Evolutionary conservation across 768 basidiomycete species (phyloP), one percentile per base, ranked within the genome.

Genomic region (Suillus tomentosus): DNA sequence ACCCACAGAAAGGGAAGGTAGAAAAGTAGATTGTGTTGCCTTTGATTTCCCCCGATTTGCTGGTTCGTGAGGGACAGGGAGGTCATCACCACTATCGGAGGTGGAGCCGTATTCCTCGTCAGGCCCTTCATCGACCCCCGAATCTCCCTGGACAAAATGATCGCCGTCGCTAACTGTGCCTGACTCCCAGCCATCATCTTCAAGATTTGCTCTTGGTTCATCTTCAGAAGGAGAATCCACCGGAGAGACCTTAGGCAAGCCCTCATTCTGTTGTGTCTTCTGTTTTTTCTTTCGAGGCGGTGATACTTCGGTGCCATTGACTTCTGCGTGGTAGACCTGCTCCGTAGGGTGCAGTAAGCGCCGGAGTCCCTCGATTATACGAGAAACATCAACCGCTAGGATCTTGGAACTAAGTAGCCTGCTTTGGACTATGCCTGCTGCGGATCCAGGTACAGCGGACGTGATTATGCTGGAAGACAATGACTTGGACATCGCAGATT

Each of bases 1-100:
- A 2, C 96, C 96, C 14, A 91, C 87, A 0, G 93, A 84, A 31
- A 99, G 85, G 3, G 93, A 91, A 31, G 97, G 96, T 2, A 99
- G 82, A 79, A 98, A 99, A 1, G 87, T 83, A 62, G 89, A 83
- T 68, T 81, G 70, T 15, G 50, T 62, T 13, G 66, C 39, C 17
- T 72, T 70, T 22, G 48, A 47, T 55, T 47, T 51, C n/a, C 62
- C 27, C 54, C 62, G 24, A 62, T 50, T 57, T 14, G 62, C 19
- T 70, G 70, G 56, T 53, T 63, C 36, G 60, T 60, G 68, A 19
- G 68, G 67, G n/a, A 64, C 68, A 7, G 51, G 62, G 48, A 67
- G 62, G 34, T 61, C 66, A 37, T 57, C 62, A 37, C 69, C 67
- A 27, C 70, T 62, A 1, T 74, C 77, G 27, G 73, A 76, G 43